Evolutionary conservation across 148 eudicot species (phyloP).

Genomic region (Chenopodium berlandieri): DNA sequence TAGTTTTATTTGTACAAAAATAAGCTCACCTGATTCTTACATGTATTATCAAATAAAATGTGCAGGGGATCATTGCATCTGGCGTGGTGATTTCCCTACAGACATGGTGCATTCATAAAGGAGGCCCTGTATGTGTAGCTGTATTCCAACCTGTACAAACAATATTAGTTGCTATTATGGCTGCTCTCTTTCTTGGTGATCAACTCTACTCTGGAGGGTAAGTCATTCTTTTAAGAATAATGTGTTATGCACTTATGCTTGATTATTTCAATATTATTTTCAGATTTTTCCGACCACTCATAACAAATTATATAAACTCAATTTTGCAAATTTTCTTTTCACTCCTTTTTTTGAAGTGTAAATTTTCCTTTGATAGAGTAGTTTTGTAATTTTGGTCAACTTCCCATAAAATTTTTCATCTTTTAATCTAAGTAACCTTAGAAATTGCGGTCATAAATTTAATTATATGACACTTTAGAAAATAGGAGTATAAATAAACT

Average conservation of each 20-base stretch:
- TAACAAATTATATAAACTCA: no score
- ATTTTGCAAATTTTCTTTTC: no score
- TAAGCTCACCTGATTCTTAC: no score
- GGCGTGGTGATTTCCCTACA: conserved; percentile 73
- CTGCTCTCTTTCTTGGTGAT: conserved; percentile 60
- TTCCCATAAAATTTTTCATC: no score
- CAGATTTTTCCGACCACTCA: background rate
- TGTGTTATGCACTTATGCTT: background rate
- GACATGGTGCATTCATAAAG: conserved; percentile 80
- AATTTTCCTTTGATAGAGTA: no score
- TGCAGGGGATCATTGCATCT: conserved; percentile 71
- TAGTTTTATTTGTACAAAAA: background rate
- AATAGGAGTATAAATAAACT: no score
- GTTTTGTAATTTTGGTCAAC: no score
- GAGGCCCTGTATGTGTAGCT: conserved; percentile 80
- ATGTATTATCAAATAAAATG: background rate
- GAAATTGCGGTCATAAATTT: no score
- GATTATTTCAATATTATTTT: no score
- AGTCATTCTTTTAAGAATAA: conserved; percentile 7
- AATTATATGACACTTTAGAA: no score
- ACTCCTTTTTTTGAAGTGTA: no score
- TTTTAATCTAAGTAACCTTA: no score
- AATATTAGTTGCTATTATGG: conserved; percentile 70
- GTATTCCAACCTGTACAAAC: conserved; percentile 84
- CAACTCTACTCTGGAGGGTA: conserved; percentile 78